These are phyloP conservation scores for Pseudofabraea citricarpa DNA, from an alignment of 2,329 filamentous ascomycete species.

Conservation along the genomic window DNA sequence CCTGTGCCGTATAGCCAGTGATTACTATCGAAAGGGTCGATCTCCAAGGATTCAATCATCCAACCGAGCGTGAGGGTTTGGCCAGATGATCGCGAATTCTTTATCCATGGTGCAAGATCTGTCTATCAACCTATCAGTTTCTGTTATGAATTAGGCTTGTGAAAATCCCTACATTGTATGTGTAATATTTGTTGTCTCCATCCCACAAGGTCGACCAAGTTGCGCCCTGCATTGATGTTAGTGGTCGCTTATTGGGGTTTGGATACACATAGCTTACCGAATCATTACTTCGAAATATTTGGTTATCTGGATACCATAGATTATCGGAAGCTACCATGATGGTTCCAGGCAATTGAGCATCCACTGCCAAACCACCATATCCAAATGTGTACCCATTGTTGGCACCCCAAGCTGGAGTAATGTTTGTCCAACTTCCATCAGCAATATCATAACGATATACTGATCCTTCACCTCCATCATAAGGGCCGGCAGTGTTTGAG, in stretches of 20 bases:
- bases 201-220: too few species aligned
- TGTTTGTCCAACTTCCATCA: conserved; percentile 44
- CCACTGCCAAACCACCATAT: conserved; percentile 46
- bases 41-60: conserved; percentile 55
- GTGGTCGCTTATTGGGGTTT: too few species aligned
- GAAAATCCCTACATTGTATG: too few species aligned
- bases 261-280: conserved; percentile 46
- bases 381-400: conserved; percentile 44
- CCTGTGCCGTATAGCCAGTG: conserved; percentile 56
- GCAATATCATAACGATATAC: conserved; percentile 49
- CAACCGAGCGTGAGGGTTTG: conserved; percentile 50
- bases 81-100: too few species aligned
- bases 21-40: conserved; percentile 50
- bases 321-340: conserved; percentile 50
- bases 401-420: conserved; percentile 44
- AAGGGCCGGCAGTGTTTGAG: conserved; percentile 49
- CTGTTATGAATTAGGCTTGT: too few species aligned
- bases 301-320: conserved; percentile 52
- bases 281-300: conserved; percentile 48
- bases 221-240: too few species aligned
- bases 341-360: conserved; percentile 46
- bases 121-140: too few species aligned
- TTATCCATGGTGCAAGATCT: too few species aligned
- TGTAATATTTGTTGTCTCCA: too few species aligned
- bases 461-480: conserved; percentile 46